These are phyloP conservation scores for Gentiana straminea DNA, from an alignment of 257 asterid genomes.

Conservation along the genomic window DNA sequence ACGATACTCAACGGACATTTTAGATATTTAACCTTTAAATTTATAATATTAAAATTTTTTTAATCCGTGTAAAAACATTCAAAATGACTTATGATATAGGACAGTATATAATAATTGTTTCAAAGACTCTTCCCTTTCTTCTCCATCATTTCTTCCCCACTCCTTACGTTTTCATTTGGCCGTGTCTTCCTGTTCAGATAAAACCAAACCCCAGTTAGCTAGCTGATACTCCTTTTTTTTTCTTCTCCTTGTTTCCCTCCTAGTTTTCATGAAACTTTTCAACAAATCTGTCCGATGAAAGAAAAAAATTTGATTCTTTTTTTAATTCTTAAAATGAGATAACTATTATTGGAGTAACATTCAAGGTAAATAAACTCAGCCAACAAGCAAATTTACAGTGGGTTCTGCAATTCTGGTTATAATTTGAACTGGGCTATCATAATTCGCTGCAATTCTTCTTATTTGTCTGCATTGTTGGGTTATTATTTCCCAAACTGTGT, in stretches of 20 bases:
- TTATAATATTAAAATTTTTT: too few species aligned
- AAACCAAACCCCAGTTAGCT: conserved; percentile 1
- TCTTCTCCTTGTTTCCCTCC: conserved; percentile 10
- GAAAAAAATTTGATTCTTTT: too few species aligned
- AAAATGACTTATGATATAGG: too few species aligned
- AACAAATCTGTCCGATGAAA: background rate
- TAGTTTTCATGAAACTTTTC: conserved; percentile 6
- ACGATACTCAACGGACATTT: too few species aligned
- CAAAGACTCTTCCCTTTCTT: conserved; percentile 2
- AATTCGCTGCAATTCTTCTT: conserved; percentile 2
- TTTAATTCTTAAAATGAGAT: conserved; percentile 5
- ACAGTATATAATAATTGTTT: background rate
- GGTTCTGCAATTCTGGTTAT: background rate
- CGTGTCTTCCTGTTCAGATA: background rate
- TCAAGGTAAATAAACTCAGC: conserved; percentile 2
- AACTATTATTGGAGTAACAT: background rate
- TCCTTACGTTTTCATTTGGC: conserved; percentile 1
- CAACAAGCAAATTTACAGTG: conserved; percentile 4
- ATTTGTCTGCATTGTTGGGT: background rate
- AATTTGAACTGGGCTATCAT: background rate
- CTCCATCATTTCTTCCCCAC: background rate
- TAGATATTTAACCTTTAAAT: too few species aligned
- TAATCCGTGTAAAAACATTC: too few species aligned
- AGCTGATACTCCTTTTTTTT: background rate
- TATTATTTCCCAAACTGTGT: background rate